Percentiles rank a stretch among this genome's conserved stretches.
These are phyloP conservation scores for Vitis riparia DNA, from an alignment of 164 flowering plant genomes.

Conservation along the genomic window DNA sequence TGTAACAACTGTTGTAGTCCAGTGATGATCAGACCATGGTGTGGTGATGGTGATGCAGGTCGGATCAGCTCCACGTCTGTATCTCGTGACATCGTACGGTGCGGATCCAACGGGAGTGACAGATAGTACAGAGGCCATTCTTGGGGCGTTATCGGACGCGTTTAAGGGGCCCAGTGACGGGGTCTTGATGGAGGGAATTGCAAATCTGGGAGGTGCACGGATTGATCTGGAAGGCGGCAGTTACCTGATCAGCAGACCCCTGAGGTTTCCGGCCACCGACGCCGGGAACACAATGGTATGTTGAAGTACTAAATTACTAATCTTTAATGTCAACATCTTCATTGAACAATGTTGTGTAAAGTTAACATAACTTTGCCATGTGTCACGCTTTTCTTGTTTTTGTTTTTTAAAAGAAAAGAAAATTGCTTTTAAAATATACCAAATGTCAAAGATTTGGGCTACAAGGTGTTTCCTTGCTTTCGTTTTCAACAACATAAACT, in stretches of 20 bases:
- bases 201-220: constrained; percentile 78
- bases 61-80: constrained; percentile 26
- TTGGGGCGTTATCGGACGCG: constrained; percentile 67
- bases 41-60: constrained; percentile 27
- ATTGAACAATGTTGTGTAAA: too few relatives aligned
- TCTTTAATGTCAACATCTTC: too few relatives aligned
- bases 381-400: too few relatives aligned
- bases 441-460: too few relatives aligned
- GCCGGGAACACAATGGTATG: constrained; percentile 79
- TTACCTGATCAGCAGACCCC: constrained; percentile 66
- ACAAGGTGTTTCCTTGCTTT: too few relatives aligned
- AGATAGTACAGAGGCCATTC: constrained; percentile 80
- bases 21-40: not conserved
- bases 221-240: constrained; percentile 77
- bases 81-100: constrained; percentile 60
- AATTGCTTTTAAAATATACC: too few relatives aligned
- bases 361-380: too few relatives aligned
- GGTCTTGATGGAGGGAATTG: constrained; percentile 55
- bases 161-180: constrained; percentile 24
- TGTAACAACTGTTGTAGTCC: too few relatives aligned
- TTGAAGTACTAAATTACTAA: not conserved
- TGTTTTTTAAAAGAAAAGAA: too few relatives aligned
- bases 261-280: constrained; percentile 61
- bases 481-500: too few relatives aligned
- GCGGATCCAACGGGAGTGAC: constrained; percentile 84